A percentile compares a stretch with the other conserved stretches of the same genome.
Evolutionary conservation across 2,329 filamentous ascomycete species (phyloP).

Genomic region (Colletotrichum sojae): DNA sequence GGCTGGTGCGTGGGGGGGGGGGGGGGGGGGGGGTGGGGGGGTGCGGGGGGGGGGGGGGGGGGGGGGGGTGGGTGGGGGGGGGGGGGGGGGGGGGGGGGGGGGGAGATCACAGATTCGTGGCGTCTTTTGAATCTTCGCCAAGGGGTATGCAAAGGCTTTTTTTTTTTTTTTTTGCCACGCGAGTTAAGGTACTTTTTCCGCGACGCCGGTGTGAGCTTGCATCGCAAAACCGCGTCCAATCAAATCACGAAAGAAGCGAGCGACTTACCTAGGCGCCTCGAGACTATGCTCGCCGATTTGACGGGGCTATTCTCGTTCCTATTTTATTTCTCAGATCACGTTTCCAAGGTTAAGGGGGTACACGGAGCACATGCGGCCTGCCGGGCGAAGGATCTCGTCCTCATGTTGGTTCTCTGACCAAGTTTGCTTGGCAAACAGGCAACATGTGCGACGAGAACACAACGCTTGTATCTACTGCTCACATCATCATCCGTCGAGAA

Average conservation of each 20-base stretch:
- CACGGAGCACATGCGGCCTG: slow-evolving; percentile 9
- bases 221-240: not conserved
- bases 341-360: not conserved
- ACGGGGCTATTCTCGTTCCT: slow-evolving; percentile 3
- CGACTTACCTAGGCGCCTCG: not conserved
- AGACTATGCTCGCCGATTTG: not conserved
- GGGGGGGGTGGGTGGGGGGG: too few relatives aligned
- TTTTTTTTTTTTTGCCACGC: too few relatives aligned
- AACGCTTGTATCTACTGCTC: not conserved
- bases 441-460: not conserved
- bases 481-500: slow-evolving; percentile 7
- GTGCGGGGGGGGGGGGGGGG: too few relatives aligned
- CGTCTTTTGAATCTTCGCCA: too few relatives aligned
- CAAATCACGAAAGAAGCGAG: not conserved
- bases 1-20: too few relatives aligned
- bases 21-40: too few relatives aligned
- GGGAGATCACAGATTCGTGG: too few relatives aligned
- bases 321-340: not conserved
- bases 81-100: too few relatives aligned
- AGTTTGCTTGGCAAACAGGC: not conserved
- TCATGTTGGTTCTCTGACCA: not conserved
- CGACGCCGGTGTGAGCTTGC: too few relatives aligned
- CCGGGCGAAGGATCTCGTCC: not conserved
- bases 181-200: too few relatives aligned
- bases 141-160: too few relatives aligned